Evolutionary conservation across 176 grass and related monocot genomes (phyloP).

Genomic region (Carex littledalei): DNA sequence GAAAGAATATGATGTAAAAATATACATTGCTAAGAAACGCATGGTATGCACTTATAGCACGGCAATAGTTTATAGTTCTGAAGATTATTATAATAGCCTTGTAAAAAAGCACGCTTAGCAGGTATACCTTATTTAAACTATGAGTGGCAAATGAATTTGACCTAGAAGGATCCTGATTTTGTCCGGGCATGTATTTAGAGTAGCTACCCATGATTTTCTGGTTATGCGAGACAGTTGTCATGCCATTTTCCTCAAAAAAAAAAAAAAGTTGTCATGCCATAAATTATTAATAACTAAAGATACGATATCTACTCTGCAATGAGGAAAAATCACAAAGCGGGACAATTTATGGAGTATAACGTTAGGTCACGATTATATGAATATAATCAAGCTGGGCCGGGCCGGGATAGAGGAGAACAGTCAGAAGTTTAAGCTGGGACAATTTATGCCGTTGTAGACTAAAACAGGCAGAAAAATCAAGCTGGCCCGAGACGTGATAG

Average conservation of each 20-base stretch:
- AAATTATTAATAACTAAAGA: not conserved
- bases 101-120: not conserved
- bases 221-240: not conserved
- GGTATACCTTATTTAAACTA: not conserved
- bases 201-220: not conserved
- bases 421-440: too few species aligned
- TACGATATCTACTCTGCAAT: not conserved
- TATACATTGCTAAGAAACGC: not conserved
- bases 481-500: too few species aligned
- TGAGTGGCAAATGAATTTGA: not conserved
- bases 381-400: too few species aligned
- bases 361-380: too few species aligned
- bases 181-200: not conserved
- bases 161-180: slow-evolving; percentile 3
- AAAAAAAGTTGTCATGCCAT: too few species aligned
- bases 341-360: too few species aligned
- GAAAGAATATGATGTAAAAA: not conserved
- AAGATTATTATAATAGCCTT: not conserved
- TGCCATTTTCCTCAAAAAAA: too few species aligned
- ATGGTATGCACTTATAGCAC: not conserved
- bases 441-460: too few species aligned
- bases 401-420: too few species aligned
- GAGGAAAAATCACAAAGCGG: too few species aligned
- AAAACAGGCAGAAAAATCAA: too few species aligned
- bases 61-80: not conserved